Evolutionary conservation across 2,329 filamentous ascomycete genomes (phyloP).

Genomic region (Verticillium alfalfae): DNA sequence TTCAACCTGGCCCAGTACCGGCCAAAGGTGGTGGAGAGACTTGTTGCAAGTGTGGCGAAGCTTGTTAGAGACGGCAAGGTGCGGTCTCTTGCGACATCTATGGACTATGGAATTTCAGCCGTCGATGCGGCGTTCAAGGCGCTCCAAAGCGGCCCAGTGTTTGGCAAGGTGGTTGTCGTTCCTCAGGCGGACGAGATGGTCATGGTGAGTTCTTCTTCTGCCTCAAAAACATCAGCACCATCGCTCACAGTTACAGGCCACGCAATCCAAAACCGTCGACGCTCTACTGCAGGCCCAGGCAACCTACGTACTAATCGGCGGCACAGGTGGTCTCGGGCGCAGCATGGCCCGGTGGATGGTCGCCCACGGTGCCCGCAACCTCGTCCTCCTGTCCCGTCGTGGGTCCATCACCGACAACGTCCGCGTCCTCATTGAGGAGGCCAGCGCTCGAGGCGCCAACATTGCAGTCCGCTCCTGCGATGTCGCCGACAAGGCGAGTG

Average conservation of each 20-base stretch:
- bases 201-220: constrained; percentile 2
- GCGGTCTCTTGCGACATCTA: constrained; percentile 27
- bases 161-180: constrained; percentile 36
- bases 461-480: constrained; percentile 27
- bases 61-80: constrained; percentile 2
- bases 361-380: constrained; percentile 19
- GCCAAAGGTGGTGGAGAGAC: neutral
- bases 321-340: constrained; percentile 24
- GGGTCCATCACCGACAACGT: constrained; percentile 9
- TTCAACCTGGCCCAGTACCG: constrained; percentile 4
- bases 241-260: constrained; percentile 16
- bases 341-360: constrained; percentile 21
- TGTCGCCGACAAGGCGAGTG: constrained; percentile 18
- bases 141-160: constrained; percentile 31
- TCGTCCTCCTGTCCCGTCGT: constrained; percentile 20
- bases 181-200: constrained; percentile 10
- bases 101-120: constrained; percentile 10
- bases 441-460: constrained; percentile 17
- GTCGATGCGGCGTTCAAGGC: constrained; percentile 30
- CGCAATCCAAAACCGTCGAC: constrained; percentile 25
- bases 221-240: neutral
- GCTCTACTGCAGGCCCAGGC: constrained; percentile 31
- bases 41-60: neutral
- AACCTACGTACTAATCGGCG: constrained; percentile 26
- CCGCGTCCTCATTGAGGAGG: constrained; percentile 12